Evolutionary conservation across 805 yeast genomes (phyloP).

Genomic region (Teunomyces funiuensis): DNA sequence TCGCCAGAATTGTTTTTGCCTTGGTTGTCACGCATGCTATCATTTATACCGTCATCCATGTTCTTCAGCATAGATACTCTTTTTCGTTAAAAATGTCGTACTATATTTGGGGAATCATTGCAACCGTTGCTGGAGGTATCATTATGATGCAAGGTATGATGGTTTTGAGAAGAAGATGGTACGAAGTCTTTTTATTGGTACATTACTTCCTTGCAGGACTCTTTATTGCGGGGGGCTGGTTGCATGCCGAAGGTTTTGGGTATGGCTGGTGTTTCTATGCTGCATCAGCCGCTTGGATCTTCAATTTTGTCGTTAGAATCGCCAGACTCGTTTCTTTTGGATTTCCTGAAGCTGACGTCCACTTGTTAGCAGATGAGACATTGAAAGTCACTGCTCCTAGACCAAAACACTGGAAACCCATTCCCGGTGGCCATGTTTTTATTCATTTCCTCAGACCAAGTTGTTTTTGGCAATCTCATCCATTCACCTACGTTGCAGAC

Average conservation of each 20-base stretch:
- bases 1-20: constrained; percentile 31
- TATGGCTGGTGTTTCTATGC: constrained; percentile 30
- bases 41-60: constrained; percentile 21
- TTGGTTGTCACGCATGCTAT: constrained; percentile 32
- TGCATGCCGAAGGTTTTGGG: constrained; percentile 41
- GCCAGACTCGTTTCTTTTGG: constrained; percentile 45
- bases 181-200: constrained; percentile 33
- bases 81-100: constrained; percentile 10
- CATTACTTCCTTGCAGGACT: constrained; percentile 38
- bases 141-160: constrained; percentile 33
- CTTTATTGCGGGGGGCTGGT: constrained; percentile 46
- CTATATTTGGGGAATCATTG: constrained; percentile 36
- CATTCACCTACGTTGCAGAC: constrained; percentile 52
- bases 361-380: constrained; percentile 43
- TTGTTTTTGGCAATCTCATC: constrained; percentile 66
- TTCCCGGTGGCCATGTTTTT: constrained; percentile 65
- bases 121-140: constrained; percentile 34
- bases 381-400: constrained; percentile 49
- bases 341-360: constrained; percentile 44
- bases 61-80: constrained; percentile 6
- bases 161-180: constrained; percentile 33
- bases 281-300: constrained; percentile 53
- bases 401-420: constrained; percentile 53
- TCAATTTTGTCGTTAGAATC: constrained; percentile 34
- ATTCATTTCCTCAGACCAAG: constrained; percentile 46